Evolutionary conservation across 345 rosid species (phyloP), one percentile per base, ranked within the genome.

Genomic region (Pugionium dolabratum): DNA sequence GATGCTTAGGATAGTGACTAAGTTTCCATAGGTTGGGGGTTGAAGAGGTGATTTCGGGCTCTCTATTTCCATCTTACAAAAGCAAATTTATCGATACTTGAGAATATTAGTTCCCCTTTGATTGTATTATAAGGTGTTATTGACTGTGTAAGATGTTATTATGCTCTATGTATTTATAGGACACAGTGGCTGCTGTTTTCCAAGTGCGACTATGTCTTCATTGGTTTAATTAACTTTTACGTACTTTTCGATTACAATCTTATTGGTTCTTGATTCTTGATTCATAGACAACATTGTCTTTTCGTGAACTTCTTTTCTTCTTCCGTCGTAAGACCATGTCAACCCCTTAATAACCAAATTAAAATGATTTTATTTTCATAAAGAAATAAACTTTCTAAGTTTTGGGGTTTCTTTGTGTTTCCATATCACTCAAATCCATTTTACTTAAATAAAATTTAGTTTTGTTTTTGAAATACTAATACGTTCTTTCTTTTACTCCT

Each of bases 1-100:
- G 5, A 87, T 87, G 70, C 90, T 83, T 10, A 87, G 94, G 54
- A 90, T 54, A 8, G 89, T 90, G 33, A 90, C 42, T 29, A 77
- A 43, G 61, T 76, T 72, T 54, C 89, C 88, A 44, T 59, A 69
- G 10, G 85, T 78, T 2, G 89, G 87, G 31, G 84, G 85, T 35
- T 83, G 90, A 3, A 83, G 67, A 32, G 86, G 86, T 26, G 85
- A 75, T 69, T 64, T 63, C 7, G 85, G 83, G 52, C 76, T 75
- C 2, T 76, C 86, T 62, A 70, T 68, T 58, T 70, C 34, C 7
- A 52, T 59, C 28, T 54, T 36, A 45, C 1, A 6, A 10, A 61
- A 52, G 2, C n/a, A 10, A 31, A 9, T 39, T 28, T 68, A 58
- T 40, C 5, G 37, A 45, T 6, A 63, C 41, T 60, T 44, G 31